Conservation (phyloP, 495 filamentous ascomycete genomes). For the Lasiosphaeria miniovina region DNA sequence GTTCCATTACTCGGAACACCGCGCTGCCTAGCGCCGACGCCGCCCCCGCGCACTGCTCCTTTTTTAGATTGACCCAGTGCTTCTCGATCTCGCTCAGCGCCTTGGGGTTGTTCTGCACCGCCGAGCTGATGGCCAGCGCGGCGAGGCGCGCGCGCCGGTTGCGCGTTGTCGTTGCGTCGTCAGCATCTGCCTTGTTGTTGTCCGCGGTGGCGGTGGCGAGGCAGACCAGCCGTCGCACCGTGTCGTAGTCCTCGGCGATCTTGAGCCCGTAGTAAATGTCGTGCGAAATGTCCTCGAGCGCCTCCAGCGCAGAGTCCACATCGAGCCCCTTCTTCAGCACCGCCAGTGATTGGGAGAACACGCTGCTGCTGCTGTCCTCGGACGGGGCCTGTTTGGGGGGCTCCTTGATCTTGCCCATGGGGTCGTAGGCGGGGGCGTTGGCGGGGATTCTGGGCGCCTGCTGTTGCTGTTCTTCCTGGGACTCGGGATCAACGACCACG, state of each 20-base stretch:
- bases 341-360: constrained; percentile 43
- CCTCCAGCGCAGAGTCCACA: constrained; percentile 43
- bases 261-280: constrained; percentile 69
- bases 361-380: constrained; percentile 13
- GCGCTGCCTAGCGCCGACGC: constrained; percentile 13
- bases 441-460: constrained; percentile 18
- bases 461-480: constrained; percentile 19
- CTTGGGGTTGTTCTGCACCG: constrained; percentile 62
- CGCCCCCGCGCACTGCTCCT: constrained; percentile 24
- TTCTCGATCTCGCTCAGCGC: constrained; percentile 49
- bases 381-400: constrained; percentile 34
- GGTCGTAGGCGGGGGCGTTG: constrained; percentile 48
- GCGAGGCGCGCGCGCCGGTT: constrained; percentile 42
- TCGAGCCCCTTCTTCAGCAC: constrained; percentile 41
- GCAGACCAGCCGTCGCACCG: constrained; percentile 43
- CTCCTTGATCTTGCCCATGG: constrained; percentile 48
- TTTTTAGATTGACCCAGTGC: constrained; percentile 37
- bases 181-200: constrained; percentile 8
- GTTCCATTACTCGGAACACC: constrained; percentile 28
- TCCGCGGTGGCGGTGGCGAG: constrained; percentile 30
- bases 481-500: constrained; percentile 43
- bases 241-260: constrained; percentile 49
- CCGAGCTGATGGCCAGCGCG: constrained; percentile 50
- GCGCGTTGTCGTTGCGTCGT: constrained; percentile 4
- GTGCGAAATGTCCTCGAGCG: constrained; percentile 58